Conservation (phyloP, 345 rosid genomes). For the Eutrema japonicum region DNA sequence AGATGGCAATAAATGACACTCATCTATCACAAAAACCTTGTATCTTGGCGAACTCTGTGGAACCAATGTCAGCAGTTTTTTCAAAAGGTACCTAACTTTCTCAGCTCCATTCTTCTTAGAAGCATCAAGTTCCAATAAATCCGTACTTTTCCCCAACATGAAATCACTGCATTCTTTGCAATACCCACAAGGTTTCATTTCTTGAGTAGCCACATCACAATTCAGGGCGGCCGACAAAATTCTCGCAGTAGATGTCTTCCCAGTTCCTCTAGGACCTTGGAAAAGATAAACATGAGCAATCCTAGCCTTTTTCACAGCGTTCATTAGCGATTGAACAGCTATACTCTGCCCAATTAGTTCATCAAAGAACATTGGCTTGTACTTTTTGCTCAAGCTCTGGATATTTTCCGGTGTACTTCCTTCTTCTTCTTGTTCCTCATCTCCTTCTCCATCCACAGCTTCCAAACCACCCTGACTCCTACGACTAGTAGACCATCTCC, state of each 20-base stretch:
- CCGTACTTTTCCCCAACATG: constrained; percentile 63
- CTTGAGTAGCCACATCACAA: constrained; percentile 55
- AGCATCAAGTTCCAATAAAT: constrained; percentile 75
- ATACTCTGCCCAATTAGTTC: constrained; percentile 83
- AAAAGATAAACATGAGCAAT: constrained; percentile 87
- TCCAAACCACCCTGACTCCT: constrained; percentile 74
- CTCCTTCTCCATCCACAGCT: constrained; percentile 52
- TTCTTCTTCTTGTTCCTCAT: constrained; percentile 55
- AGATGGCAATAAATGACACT: constrained; percentile 85
- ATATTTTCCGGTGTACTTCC: constrained; percentile 62
- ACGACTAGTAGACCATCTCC: constrained; percentile 87
- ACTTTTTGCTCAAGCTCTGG: constrained; percentile 82
- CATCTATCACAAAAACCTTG: constrained; percentile 82
- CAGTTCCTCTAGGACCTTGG: constrained; percentile 97
- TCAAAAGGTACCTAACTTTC: constrained; percentile 58
- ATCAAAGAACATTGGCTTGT: constrained; percentile 78
- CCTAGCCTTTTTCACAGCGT: constrained; percentile 66
- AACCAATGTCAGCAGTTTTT: constrained; percentile 54
- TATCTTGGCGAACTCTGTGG: constrained; percentile 54
- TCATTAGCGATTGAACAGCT: constrained; percentile 72
- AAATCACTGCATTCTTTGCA: constrained; percentile 76
- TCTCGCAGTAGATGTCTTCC: constrained; percentile 85
- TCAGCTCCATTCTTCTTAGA: constrained; percentile 69
- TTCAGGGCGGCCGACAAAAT: constrained; percentile 83
- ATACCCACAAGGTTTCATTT: constrained; percentile 79